Percentiles rank a stretch among this genome's conserved stretches.
Conservation (phyloP, 768 basidiomycete species). For the Leccinellum luteum region DNA sequence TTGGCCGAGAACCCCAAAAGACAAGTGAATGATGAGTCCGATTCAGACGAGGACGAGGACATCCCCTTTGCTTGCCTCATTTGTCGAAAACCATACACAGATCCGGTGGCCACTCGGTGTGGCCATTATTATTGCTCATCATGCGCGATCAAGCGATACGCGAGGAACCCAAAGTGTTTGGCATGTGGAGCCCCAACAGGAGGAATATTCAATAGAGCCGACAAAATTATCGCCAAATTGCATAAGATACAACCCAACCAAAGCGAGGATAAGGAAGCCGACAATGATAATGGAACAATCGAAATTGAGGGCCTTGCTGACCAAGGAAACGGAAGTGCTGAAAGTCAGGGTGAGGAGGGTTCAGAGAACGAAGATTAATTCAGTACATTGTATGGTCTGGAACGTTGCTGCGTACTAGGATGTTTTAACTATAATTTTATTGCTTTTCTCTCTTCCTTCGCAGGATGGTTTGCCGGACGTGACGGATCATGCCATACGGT, state of each 20-base stretch:
- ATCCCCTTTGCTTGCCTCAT: conserved; percentile 98
- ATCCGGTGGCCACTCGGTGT: conserved; percentile 94
- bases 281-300: conserved; percentile 39
- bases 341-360: conserved; percentile 25
- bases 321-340: conserved; percentile 26
- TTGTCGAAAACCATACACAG: conserved; percentile 91
- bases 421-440: conserved; percentile 26
- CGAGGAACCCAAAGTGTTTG: conserved; percentile 92
- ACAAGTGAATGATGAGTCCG: conserved; percentile 53
- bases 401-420: conserved; percentile 32
- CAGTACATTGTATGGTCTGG: conserved; percentile 23
- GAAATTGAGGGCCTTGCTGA: conserved; percentile 60
- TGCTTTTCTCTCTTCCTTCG: conserved; percentile 12
- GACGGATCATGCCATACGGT: background rate
- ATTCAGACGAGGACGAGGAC: conserved; percentile 77
- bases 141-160: conserved; percentile 93
- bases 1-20: conserved; percentile 74
- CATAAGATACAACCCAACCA: conserved; percentile 66
- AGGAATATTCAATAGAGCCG: conserved; percentile 95
- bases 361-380: conserved; percentile 32
- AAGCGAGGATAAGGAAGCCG: conserved; percentile 44
- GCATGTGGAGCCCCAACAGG: conserved; percentile 92
- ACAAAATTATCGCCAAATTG: conserved; percentile 87
- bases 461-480: background rate
- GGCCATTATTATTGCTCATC: conserved; percentile 95